Percentiles rank a stretch among this genome's conserved stretches.
Evolutionary conservation across 2,329 filamentous ascomycete species (phyloP).

Genomic region (Aureobasidium pullulans): DNA sequence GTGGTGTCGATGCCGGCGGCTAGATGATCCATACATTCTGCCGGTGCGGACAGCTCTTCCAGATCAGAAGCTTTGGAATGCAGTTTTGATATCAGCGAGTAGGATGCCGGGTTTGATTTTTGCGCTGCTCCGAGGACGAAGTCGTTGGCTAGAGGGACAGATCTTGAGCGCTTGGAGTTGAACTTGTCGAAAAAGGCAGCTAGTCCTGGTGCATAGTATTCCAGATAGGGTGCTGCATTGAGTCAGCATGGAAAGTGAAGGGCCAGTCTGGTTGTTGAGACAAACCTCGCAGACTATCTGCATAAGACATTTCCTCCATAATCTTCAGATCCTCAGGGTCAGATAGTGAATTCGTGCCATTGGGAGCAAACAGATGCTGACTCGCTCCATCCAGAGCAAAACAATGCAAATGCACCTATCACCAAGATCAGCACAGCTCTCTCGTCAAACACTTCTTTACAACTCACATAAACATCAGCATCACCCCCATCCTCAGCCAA

Average conservation of each 20-base stretch:
- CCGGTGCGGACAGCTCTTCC: constrained; percentile 7
- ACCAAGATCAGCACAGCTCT: not conserved
- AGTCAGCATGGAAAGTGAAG: no score
- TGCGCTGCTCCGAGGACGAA: not conserved
- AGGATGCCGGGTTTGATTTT: not conserved
- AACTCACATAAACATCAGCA: constrained; percentile 16
- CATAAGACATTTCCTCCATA: constrained; percentile 16
- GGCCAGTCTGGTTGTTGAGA: no score
- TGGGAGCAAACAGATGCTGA: constrained; percentile 15
- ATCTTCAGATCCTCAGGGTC: constrained; percentile 12
- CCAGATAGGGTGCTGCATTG: constrained; percentile 2
- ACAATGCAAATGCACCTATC: constrained; percentile 15
- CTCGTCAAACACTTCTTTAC: not conserved
- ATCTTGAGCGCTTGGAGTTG: not conserved
- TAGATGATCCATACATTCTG: constrained; percentile 66
- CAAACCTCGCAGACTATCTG: constrained; percentile 12
- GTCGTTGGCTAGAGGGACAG: constrained; percentile 5
- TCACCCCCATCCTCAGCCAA: not conserved
- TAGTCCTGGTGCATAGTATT: constrained; percentile 14
- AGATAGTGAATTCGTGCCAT: constrained; percentile 14
- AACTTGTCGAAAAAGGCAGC: not conserved
- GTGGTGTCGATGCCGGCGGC: constrained; percentile 66
- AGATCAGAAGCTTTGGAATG: constrained; percentile 10
- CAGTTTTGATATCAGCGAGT: constrained; percentile 5
- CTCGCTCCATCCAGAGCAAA: constrained; percentile 16